Percentiles rank a stretch among this genome's conserved stretches.
Conservation (phyloP, 192 early-diverging fungal species). For the Mortierella claussenii region DNA sequence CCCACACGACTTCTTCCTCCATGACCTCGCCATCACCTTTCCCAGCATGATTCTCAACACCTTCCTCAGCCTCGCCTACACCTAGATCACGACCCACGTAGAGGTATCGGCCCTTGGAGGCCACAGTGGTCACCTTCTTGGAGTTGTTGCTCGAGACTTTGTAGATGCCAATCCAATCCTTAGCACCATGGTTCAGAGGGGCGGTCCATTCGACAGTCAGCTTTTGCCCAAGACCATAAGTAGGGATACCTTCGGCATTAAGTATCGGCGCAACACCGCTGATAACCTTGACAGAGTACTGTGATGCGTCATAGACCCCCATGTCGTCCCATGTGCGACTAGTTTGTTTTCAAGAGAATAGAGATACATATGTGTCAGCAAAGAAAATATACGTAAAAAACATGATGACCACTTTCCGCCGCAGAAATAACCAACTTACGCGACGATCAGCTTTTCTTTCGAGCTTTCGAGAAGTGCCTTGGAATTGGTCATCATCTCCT, state of each 20-base stretch:
- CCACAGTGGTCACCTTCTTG: slow-evolving; percentile 77
- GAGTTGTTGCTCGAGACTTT: slow-evolving; percentile 80
- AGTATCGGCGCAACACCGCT: slow-evolving; percentile 8
- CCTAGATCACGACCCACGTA: slow-evolving; percentile 68
- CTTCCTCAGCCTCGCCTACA: slow-evolving; percentile 61
- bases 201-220: slow-evolving; percentile 81
- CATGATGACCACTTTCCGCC: too few relatives aligned
- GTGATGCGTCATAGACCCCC: slow-evolving; percentile 53
- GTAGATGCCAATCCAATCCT: slow-evolving; percentile 97
- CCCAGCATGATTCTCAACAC: slow-evolving; percentile 61
- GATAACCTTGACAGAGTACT: slow-evolving; percentile 53
- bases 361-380: background rate
- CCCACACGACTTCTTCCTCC: slow-evolving; percentile 39
- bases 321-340: slow-evolving; percentile 55
- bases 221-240: slow-evolving; percentile 78
- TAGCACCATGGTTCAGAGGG: slow-evolving; percentile 73
- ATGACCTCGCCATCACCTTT: slow-evolving; percentile 47
- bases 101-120: slow-evolving; percentile 77
- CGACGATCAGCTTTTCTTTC: slow-evolving; percentile 44
- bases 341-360: too few relatives aligned
- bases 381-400: background rate
- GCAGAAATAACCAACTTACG: too few relatives aligned
- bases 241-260: slow-evolving; percentile 28
- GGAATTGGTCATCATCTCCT: slow-evolving; percentile 60
- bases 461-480: slow-evolving; percentile 56